Percentiles rank a stretch among this genome's conserved stretches.
These are phyloP conservation scores for Candida bentonensis DNA, from an alignment of 805 yeast species.

Conservation along the genomic window DNA sequence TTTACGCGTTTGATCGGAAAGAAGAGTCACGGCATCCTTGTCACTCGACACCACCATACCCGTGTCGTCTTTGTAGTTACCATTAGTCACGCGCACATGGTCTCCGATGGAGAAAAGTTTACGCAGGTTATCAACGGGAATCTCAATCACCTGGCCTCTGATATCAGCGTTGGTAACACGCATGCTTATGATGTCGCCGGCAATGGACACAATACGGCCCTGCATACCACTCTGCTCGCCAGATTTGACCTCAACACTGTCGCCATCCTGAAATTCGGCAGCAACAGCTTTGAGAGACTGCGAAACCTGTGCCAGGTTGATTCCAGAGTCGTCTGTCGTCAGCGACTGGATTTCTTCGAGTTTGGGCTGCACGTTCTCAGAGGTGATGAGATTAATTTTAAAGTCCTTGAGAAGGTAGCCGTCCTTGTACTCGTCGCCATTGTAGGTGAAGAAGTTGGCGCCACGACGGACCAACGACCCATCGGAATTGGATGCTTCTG, in stretches of 20 bases:
- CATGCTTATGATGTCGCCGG: constrained; percentile 46
- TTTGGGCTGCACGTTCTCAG: constrained; percentile 68
- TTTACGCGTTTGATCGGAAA: constrained; percentile 76
- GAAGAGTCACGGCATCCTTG: constrained; percentile 76
- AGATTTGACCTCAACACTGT: constrained; percentile 74
- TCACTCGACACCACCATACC: constrained; percentile 79
- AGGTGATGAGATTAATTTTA: constrained; percentile 65
- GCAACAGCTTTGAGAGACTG: constrained; percentile 60
- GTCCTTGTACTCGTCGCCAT: constrained; percentile 77
- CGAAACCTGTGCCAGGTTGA: constrained; percentile 77
- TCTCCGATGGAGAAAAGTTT: constrained; percentile 86
- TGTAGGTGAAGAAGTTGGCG: constrained; percentile 50
- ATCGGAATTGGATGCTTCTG: constrained; percentile 79
- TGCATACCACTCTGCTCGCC: constrained; percentile 90
- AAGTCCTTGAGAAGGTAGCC: constrained; percentile 83
- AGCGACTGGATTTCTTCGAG: constrained; percentile 57
- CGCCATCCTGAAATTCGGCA: constrained; percentile 77
- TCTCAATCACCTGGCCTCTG: constrained; percentile 51
- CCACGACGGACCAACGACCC: constrained; percentile 46
- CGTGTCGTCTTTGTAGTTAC: constrained; percentile 85
- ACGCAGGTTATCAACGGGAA: constrained; percentile 69
- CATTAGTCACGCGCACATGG: constrained; percentile 83
- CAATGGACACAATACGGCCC: constrained; percentile 63
- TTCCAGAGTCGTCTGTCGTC: constrained; percentile 73
- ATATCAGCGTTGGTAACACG: constrained; percentile 30